These are phyloP conservation scores for Diaporthe batatas DNA, from an alignment of 2,329 filamentous ascomycete genomes.

Conservation along the genomic window DNA sequence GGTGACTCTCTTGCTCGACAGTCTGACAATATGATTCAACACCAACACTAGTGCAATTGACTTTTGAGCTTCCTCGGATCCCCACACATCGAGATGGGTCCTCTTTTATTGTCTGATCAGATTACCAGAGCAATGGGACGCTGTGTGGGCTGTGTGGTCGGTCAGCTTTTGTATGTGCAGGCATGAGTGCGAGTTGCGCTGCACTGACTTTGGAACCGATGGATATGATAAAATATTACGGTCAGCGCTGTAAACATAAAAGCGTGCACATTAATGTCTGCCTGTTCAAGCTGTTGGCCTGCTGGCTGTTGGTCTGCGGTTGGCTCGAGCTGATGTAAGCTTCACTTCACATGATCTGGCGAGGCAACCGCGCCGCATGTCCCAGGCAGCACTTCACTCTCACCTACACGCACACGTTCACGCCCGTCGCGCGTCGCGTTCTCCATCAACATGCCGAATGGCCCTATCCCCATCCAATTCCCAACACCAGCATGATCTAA, in stretches of 20 bases:
- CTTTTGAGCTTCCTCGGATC: not conserved
- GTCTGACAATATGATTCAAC: not conserved
- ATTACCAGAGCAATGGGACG: not conserved
- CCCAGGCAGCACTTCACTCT: slow-evolving; percentile 32
- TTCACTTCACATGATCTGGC: slow-evolving; percentile 34
- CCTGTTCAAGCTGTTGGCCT: not conserved
- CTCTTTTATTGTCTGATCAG: not conserved
- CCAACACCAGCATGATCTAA: not conserved
- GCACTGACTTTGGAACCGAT: no score
- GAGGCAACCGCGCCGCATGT: slow-evolving; percentile 19
- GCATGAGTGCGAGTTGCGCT: not conserved
- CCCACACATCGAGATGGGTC: not conserved
- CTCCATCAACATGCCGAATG: no score
- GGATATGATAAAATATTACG: no score
- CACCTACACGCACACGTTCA: slow-evolving; percentile 5
- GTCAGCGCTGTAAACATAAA: not conserved
- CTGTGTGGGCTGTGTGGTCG: not conserved
- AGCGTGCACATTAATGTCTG: not conserved
- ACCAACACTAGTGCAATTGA: not conserved
- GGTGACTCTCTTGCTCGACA: not conserved
- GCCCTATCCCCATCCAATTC: not conserved
- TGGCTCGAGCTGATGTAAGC: slow-evolving; percentile 23
- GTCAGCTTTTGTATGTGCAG: not conserved
- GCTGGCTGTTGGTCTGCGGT: not conserved
- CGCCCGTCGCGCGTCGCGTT: slow-evolving; percentile 19